These are phyloP conservation scores for Phycomyces nitens DNA, from an alignment of 192 early-diverging fungal genomes.

Conservation along the genomic window DNA sequence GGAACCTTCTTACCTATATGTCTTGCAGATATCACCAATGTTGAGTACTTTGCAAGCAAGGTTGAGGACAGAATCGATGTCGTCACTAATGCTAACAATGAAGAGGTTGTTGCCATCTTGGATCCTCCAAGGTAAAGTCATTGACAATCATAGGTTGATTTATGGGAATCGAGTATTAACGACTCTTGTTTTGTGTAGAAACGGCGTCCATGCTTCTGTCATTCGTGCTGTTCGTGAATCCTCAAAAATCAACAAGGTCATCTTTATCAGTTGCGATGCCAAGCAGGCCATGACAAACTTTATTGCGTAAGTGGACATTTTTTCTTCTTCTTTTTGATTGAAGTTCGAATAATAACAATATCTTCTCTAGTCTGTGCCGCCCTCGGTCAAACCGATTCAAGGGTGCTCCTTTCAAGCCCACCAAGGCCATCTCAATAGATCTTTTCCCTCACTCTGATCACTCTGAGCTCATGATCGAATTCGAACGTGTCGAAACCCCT, in stretches of 20 bases:
- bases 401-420: constrained; percentile 59
- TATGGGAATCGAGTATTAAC: too few species aligned
- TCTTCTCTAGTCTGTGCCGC: constrained; percentile 54
- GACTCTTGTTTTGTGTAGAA: constrained; percentile 16
- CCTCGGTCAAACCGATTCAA: constrained; percentile 60
- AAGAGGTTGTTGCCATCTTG: constrained; percentile 65
- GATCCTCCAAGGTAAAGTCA: constrained; percentile 64
- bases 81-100: constrained; percentile 28
- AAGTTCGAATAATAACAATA: not conserved
- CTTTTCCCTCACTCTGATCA: constrained; percentile 73
- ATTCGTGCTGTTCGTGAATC: constrained; percentile 60
- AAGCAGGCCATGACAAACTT: constrained; percentile 58
- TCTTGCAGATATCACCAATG: constrained; percentile 51
- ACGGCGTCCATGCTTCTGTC: constrained; percentile 56
- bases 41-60: constrained; percentile 52
- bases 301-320: constrained; percentile 46
- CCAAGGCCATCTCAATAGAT: constrained; percentile 59
- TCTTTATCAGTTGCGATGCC: constrained; percentile 72
- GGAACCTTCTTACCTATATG: too few species aligned
- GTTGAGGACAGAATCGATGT: constrained; percentile 56
- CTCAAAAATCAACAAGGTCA: constrained; percentile 47
- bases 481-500: constrained; percentile 37
- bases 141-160: too few species aligned
- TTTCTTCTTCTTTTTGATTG: constrained; percentile 13
- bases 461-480: constrained; percentile 68